Evolutionary conservation across 129 eudicot genomes (phyloP).

Genomic region (Artemisia annua): DNA sequence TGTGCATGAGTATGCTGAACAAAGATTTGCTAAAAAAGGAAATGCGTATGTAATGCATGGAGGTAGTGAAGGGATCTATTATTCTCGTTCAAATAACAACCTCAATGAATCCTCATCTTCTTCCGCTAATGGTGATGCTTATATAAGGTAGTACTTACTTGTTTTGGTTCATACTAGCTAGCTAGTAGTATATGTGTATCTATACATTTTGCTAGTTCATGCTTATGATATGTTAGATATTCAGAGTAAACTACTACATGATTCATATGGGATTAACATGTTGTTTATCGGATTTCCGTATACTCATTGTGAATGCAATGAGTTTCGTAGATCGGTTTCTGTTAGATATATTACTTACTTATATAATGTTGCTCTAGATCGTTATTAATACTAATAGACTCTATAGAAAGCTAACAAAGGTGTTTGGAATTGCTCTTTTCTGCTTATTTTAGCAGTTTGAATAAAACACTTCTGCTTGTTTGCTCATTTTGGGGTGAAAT

Average conservation of each 20-base stretch:
- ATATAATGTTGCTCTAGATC: too few relatives aligned
- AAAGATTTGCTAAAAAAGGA: slow-evolving; percentile 58
- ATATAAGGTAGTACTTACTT: not conserved
- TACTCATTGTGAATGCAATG: too few relatives aligned
- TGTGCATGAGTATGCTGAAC: slow-evolving; percentile 57
- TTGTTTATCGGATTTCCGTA: too few relatives aligned
- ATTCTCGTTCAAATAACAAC: slow-evolving; percentile 28
- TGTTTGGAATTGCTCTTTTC: too few relatives aligned
- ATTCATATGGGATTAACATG: too few relatives aligned
- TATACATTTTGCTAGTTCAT: not conserved
- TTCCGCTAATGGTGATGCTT: slow-evolving; percentile 29
- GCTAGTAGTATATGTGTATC: not conserved
- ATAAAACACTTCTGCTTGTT: too few relatives aligned
- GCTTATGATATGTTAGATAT: not conserved
- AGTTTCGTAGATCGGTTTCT: too few relatives aligned
- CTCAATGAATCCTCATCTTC: slow-evolving; percentile 31
- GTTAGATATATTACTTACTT: too few relatives aligned
- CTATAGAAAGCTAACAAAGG: too few relatives aligned
- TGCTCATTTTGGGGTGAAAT: too few relatives aligned
- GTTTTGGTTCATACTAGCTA: not conserved
- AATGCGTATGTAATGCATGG: slow-evolving; percentile 81
- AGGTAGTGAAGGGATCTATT: slow-evolving; percentile 87
- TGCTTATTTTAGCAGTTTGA: too few relatives aligned
- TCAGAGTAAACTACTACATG: not conserved
- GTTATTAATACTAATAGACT: too few relatives aligned